Evolutionary conservation across 768 basidiomycete species (phyloP).

Genomic region (Strobilomyces confusus): DNA sequence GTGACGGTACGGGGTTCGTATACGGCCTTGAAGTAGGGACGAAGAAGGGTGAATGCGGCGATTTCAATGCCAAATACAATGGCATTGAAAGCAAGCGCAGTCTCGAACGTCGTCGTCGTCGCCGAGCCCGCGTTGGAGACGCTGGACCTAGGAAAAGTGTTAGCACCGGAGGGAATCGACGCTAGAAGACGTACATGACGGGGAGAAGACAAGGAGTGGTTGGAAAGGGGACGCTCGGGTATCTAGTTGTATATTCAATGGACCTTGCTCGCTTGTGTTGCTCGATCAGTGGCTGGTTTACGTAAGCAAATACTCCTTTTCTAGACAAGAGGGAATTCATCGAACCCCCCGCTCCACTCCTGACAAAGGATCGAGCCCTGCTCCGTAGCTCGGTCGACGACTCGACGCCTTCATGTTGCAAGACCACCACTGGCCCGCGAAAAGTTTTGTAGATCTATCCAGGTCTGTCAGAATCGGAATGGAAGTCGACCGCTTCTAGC

Average conservation of each 20-base stretch:
- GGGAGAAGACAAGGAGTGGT: conserved; percentile 12
- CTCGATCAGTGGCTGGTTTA: conserved; percentile 14
- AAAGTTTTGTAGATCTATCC: background rate
- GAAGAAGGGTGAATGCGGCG: conserved; percentile 72
- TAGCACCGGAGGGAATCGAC: background rate
- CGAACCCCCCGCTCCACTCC: background rate
- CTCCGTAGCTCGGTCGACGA: background rate
- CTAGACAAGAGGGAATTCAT: background rate
- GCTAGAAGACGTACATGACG: conserved; percentile 19
- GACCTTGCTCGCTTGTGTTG: conserved; percentile 1
- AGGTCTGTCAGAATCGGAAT: background rate
- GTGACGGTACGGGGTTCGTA: conserved; percentile 85
- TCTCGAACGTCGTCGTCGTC: conserved; percentile 74
- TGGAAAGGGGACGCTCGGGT: conserved; percentile 6
- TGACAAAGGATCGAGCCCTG: background rate
- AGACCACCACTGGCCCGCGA: too few species aligned
- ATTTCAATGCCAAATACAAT: conserved; percentile 71
- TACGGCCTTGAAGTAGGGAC: conserved; percentile 81
- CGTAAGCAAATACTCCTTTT: conserved; percentile 4
- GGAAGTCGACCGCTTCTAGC: conserved; percentile 12
- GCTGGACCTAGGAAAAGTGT: conserved; percentile 33
- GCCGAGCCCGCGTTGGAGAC: conserved; percentile 46
- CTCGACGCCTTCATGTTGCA: too few species aligned
- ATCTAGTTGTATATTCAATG: background rate
- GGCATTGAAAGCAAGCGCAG: conserved; percentile 81